Conservation (phyloP, 176 grass and related monocot genomes). For the Tillandsia fasciculata region DNA sequence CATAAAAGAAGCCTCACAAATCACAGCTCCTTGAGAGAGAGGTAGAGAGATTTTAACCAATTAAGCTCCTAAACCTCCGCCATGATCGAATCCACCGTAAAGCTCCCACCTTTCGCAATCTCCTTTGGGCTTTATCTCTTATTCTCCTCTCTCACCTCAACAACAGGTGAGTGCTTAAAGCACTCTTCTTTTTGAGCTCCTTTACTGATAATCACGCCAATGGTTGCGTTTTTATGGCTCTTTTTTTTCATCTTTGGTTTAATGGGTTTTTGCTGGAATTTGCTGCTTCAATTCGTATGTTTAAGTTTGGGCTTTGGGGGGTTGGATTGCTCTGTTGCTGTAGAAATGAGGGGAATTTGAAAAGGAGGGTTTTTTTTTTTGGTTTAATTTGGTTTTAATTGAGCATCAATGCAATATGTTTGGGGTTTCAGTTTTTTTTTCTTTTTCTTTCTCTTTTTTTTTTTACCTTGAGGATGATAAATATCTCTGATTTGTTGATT, state of each 20-base stretch:
- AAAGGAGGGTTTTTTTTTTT: neutral
- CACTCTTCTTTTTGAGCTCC: neutral
- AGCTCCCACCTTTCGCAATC: constrained; percentile 17
- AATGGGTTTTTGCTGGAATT: neutral
- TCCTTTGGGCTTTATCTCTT: constrained; percentile 14
- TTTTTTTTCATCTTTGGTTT: neutral
- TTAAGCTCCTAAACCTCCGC: neutral
- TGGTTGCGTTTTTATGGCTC: no score
- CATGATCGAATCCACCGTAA: constrained; percentile 18
- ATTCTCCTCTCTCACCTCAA: constrained; percentile 10
- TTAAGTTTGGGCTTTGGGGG: neutral
- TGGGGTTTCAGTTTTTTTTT: neutral
- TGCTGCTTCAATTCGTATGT: neutral
- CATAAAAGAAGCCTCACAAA: no score
- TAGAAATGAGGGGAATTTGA: neutral
- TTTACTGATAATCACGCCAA: no score
- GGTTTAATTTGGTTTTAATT: neutral
- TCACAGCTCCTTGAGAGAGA: no score
- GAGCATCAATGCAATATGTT: neutral
- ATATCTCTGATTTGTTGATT: neutral
- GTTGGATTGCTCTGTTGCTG: neutral
- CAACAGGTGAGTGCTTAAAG: constrained; percentile 10
- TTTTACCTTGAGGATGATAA: no score
- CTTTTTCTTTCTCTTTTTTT: no score
- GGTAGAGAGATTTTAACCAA: neutral